Evolutionary conservation across 2,329 filamentous ascomycete genomes (phyloP), one percentile per base, ranked within the genome.

Genomic region (Amauroascus niger): DNA sequence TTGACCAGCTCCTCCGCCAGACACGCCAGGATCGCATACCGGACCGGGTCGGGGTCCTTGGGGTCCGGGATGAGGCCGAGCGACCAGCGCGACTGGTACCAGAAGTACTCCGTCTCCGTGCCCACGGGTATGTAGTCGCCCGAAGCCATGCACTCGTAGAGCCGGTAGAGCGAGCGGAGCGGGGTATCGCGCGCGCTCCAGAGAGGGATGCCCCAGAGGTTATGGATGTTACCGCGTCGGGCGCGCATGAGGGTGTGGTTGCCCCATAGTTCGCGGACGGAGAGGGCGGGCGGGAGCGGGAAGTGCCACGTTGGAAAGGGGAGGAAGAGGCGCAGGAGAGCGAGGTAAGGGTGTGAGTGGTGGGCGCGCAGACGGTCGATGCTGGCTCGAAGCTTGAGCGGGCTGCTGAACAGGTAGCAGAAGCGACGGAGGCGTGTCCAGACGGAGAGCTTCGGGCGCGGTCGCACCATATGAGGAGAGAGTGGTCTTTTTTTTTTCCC

Each of bases 21-120:
- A 53, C 58, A 61, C 11, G 63, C 62, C 35, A 65, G 56, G 37
- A 65, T 61, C 13, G 63, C 63, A 51, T 65, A 65, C 16, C 63
- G 61, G 22, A 65, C 53, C 9, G 61, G 63, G 57, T 65, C 61
- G 4, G 51, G 43, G 28, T 64, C 64, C 9, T 41, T 37, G 1
- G 64, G 64, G 35, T 66, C 64, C 22, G 59, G 59, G 28, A 66
- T 63, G 14, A 30, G 45, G 30, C 50, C n/a, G 9, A 65, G 43
- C 18, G 45, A 28, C 63, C 63, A 66, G 26, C 58, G 56, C 6
- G 28, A 43, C 14, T 62, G 60, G 32, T 61, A 62, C 59, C 60
- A 66, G 44, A 65, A 64, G 44, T 66, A 66, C 28, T 63, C 59
- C 1, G 58, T 58, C 54, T 63, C 62, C 6, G 44, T 47, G 32